phyloP scores from a whole-genome alignment of 2,329 filamentous ascomycete genomes.

The Ophiostoma fasciatum region DNA sequence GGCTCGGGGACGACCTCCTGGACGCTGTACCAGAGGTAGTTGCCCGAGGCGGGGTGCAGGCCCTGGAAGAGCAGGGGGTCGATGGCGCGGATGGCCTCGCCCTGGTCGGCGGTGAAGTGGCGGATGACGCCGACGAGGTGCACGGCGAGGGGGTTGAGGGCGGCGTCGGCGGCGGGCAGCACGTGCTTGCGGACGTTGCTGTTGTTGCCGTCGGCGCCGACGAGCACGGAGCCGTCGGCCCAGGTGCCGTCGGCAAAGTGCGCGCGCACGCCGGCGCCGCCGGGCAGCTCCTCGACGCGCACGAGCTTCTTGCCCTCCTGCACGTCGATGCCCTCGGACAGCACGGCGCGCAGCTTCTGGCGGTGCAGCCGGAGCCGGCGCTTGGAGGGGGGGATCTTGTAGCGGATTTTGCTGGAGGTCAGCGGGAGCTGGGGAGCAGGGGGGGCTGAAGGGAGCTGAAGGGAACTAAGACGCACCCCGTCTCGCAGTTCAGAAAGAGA shows the following conservation, averaged over 20 bases:
- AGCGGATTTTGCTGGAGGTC: background rate
- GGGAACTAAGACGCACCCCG: background rate
- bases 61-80: slow-evolving; percentile 41
- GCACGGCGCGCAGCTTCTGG: slow-evolving; percentile 19
- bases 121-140: slow-evolving; percentile 23
- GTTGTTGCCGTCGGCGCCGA: slow-evolving; percentile 27
- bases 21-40: slow-evolving; percentile 32
- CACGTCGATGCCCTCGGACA: slow-evolving; percentile 18
- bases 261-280: slow-evolving; percentile 15
- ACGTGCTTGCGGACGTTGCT: slow-evolving; percentile 23
- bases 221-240: slow-evolving; percentile 19
- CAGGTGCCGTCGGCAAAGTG: slow-evolving; percentile 19
- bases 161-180: slow-evolving; percentile 15
- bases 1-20: slow-evolving; percentile 14
- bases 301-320: slow-evolving; percentile 19
- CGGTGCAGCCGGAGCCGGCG: slow-evolving; percentile 20
- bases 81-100: slow-evolving; percentile 26
- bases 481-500: background rate
- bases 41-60: slow-evolving; percentile 32
- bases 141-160: slow-evolving; percentile 21
- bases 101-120: slow-evolving; percentile 23
- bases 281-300: slow-evolving; percentile 12
- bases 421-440: background rate
- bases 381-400: slow-evolving; percentile 1
- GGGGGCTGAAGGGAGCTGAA: background rate